Evolutionary conservation across 106 monocot genomes (phyloP), one percentile per base, ranked within the genome.

Genomic region (Hemerocallis citrina): DNA sequence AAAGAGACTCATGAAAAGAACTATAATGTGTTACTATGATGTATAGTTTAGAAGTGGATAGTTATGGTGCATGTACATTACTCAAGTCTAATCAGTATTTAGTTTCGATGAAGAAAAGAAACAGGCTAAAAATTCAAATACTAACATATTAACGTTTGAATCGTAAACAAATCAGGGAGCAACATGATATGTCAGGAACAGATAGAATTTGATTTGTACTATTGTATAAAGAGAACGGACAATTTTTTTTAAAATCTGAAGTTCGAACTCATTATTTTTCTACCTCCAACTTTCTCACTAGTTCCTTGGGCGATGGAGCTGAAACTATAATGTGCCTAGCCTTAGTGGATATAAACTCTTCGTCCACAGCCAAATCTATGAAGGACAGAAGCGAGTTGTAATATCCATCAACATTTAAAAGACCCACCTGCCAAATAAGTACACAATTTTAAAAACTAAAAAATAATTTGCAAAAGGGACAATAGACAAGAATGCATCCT

Each of bases 341-440:
- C 12, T 56, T 65, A 23, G 47, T 37, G 16, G 76, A 69, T 36
- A 85, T 77, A 41, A 85, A 85, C 16, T 76, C 79, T 65, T 85
- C 85, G 12, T 66, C 66, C 15, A 85, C 85, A 14, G 80, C 85
- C 68, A 76, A 34, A 38, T 85, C 79, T 5, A 85, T 69, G 62
- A 85, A 85, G 16, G 79, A 73, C 25, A 85, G 55, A 2, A 85
- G 42, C 1, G 85, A 76, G 24, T 85, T 69, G 34, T 85, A 85
- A 34, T 69, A 85, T 1, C 85, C 85, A 54, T 85, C 80, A 19
- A 85, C 80, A 61, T 85, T 85, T 57, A 85, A 42, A 52, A 85
- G 70, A 4, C 85, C 85, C 61, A 85, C 85, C 85, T 85, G 72
- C 21, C 33, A 47, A 62, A 29, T 5, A 6, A 5, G 37, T 38